Evolutionary conservation across 371 early-diverging fungal species (phyloP), one percentile per base, ranked within the genome.

Genomic region (Lichtheimia ramosa): DNA sequence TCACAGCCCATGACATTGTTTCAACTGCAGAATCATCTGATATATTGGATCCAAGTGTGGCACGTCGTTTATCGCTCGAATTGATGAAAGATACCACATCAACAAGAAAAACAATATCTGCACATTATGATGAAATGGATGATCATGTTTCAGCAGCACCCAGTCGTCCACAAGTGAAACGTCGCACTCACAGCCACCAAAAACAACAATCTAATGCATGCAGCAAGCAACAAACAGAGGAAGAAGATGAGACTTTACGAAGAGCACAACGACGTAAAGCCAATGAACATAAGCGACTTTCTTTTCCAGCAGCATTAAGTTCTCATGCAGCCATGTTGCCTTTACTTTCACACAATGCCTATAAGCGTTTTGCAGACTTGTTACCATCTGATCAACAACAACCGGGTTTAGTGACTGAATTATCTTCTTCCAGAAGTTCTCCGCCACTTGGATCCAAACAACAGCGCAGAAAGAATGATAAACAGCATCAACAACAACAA

Each of bases 1-100:
- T n/a, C 23, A 48, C n/a, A 39, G 41, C 20, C 13, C 51, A 62
- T 24, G 48, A 23, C 13, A 10, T 34, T 34, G 34, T 34, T 34
- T 34, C 34, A 34, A 34, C 10, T 34, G 34, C 34, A 8, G 41
- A n/a, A 18, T 34, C 56, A 15, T 39, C 62, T 6, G 18, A 56
- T 12, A 8, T 50, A 40, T 48, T 56, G 3, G 61, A 56, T 51
- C 51, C 65, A 12, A 51, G 51, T 51, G 65, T 60, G 5, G 62
- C 62, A 13, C 46, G 88, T 50, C 64, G 88, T 6, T 62, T 85
- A 5, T 87, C 88, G 1, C 66, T 87, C 59, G 84, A 86, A 51
- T 59, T 85, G 43, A 86, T 87, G 86, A 75, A 83, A 25, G 49
- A 56, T 34, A 46, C 41, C 3, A 27, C 57, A 25, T 43, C n/a